phyloP scores from a whole-genome alignment of 2,329 filamentous ascomycete genomes.

The Claviceps maximensis region DNA sequence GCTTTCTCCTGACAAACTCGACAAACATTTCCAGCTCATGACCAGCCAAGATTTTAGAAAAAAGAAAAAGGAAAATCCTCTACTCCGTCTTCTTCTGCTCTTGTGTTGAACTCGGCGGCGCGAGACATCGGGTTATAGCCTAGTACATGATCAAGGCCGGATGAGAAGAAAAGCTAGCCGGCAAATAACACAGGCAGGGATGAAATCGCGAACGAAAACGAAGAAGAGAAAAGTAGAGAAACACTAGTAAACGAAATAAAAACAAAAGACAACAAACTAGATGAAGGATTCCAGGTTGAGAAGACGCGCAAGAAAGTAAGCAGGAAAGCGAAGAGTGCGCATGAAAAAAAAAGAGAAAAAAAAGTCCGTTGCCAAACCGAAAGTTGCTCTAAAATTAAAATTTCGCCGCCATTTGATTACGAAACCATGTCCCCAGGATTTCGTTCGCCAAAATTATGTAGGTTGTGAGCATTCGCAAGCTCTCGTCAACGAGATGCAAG shows the following conservation, averaged over 20 bases:
- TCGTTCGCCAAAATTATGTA: constrained; percentile 2
- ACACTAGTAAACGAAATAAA: neutral
- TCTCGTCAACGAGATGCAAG: constrained; percentile 11
- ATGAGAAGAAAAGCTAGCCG: too few relatives aligned
- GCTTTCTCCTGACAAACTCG: too few relatives aligned
- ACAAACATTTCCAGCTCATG: too few relatives aligned
- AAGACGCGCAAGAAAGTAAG: neutral
- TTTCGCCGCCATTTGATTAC: constrained; percentile 3
- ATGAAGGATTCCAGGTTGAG: neutral
- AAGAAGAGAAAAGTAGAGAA: neutral
- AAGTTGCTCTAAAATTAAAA: constrained; percentile 6
- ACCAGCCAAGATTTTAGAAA: too few relatives aligned
- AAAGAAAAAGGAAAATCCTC: too few relatives aligned
- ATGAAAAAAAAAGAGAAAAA: neutral
- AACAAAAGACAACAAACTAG: neutral
- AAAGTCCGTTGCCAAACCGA: constrained; percentile 11
- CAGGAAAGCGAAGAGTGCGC: neutral
- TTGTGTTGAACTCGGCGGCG: too few relatives aligned
- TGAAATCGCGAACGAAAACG: too few relatives aligned
- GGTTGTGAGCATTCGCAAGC: constrained; percentile 3
- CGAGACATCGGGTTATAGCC: too few relatives aligned
- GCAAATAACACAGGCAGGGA: too few relatives aligned
- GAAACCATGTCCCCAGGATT: constrained; percentile 1
- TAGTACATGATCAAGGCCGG: too few relatives aligned
- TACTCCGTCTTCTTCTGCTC: neutral